Evolutionary conservation across 73 alveolate species (phyloP).

Genomic region (Breviolum minutum): DNA sequence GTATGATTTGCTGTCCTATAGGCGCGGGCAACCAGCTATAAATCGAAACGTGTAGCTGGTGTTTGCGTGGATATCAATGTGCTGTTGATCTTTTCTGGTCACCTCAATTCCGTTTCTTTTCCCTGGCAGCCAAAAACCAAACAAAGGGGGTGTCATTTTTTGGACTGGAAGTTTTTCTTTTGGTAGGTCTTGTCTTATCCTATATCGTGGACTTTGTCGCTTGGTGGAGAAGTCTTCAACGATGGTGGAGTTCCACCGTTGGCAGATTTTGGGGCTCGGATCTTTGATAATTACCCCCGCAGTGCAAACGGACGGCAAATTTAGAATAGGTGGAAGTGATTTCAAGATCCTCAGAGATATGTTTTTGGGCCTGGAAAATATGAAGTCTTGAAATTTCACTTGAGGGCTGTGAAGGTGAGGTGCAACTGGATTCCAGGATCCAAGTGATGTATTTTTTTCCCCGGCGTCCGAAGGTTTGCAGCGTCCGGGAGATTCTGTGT

Average conservation of each 20-base stretch:
- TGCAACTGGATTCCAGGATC: not conserved
- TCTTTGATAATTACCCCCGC: not conserved
- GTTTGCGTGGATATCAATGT: not conserved
- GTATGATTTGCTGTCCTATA: constrained; percentile 90
- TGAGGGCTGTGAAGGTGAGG: not conserved
- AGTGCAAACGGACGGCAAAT: not conserved
- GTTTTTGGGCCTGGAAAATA: not conserved
- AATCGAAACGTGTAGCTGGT: not conserved
- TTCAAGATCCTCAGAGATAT: not conserved
- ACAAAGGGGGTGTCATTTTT: not conserved
- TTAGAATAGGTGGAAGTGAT: not conserved
- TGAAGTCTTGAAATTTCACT: not conserved
- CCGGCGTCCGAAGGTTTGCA: constrained; percentile 34
- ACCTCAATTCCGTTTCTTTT: not conserved
- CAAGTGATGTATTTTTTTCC: not conserved
- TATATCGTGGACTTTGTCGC: constrained; percentile 47
- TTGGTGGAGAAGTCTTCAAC: not conserved
- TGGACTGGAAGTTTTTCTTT: not conserved
- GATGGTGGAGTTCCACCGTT: not conserved
- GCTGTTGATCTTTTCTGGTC: not conserved
- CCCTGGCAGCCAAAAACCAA: not conserved
- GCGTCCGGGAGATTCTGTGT: constrained; percentile 12
- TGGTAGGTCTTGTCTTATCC: constrained; percentile 57
- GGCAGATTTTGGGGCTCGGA: not conserved
- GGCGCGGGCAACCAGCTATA: not conserved